Conservation (phyloP, 495 filamentous ascomycete species). For the Elaphomyces granulatus region DNA sequence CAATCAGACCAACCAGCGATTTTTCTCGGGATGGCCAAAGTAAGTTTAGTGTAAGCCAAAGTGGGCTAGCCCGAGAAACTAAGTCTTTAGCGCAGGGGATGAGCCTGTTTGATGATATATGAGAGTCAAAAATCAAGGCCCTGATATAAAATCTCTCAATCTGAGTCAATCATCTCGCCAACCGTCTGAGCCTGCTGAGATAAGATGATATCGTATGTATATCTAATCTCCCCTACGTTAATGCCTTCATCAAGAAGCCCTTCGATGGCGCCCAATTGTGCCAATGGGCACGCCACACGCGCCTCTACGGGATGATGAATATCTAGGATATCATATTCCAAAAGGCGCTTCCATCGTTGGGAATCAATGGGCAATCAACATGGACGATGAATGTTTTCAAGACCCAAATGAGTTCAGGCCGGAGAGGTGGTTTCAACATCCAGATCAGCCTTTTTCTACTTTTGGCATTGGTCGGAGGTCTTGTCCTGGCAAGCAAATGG, state of each 20-base stretch:
- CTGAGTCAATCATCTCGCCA: too few species aligned
- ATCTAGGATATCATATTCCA: slow-evolving; percentile 40
- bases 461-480: slow-evolving; percentile 48
- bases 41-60: too few species aligned
- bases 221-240: too few species aligned
- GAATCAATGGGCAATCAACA: slow-evolving; percentile 32
- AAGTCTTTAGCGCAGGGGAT: too few species aligned
- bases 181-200: too few species aligned
- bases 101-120: too few species aligned
- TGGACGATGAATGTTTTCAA: slow-evolving; percentile 23
- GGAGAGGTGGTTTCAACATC: slow-evolving; percentile 27
- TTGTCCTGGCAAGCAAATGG: slow-evolving; percentile 43
- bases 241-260: slow-evolving; percentile 44
- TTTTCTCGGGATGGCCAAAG: too few species aligned
- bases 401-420: slow-evolving; percentile 25
- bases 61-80: too few species aligned
- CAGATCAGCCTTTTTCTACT: slow-evolving; percentile 29
- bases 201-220: too few species aligned
- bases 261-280: slow-evolving; percentile 45
- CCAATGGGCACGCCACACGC: slow-evolving; percentile 42
- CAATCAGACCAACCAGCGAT: too few species aligned
- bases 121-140: too few species aligned
- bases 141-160: too few species aligned
- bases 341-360: slow-evolving; percentile 34
- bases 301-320: slow-evolving; percentile 38